These are phyloP conservation scores for Tetrapisispora namnaoensis DNA, from an alignment of 805 yeast genomes.

Conservation along the genomic window DNA sequence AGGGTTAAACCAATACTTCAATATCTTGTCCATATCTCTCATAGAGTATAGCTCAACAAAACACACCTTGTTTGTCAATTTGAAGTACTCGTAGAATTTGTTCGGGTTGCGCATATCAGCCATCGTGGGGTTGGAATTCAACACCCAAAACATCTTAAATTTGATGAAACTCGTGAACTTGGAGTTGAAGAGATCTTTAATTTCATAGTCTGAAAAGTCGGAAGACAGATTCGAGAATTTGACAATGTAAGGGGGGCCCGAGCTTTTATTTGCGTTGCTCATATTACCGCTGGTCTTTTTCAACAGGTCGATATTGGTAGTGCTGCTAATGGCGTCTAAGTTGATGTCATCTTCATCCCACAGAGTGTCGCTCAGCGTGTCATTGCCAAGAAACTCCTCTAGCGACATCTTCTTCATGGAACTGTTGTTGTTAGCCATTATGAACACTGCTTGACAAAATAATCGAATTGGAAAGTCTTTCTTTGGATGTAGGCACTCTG, in stretches of 20 bases:
- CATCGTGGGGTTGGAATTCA: constrained; percentile 53
- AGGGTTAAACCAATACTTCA: constrained; percentile 24
- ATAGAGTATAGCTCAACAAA: constrained; percentile 41
- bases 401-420: constrained; percentile 35
- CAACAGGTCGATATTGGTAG: constrained; percentile 24
- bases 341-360: constrained; percentile 30
- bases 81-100: constrained; percentile 48
- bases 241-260: constrained; percentile 52
- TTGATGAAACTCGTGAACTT: constrained; percentile 49
- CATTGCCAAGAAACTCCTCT: constrained; percentile 37
- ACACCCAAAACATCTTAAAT: constrained; percentile 52
- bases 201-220: constrained; percentile 37
- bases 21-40: constrained; percentile 29
- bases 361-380: constrained; percentile 30
- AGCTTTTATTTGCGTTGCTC: background rate
- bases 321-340: constrained; percentile 26
- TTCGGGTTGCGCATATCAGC: constrained; percentile 44
- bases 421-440: background rate
- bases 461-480: no score
- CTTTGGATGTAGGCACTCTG: no score
- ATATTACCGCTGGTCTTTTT: constrained; percentile 7
- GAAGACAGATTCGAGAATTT: constrained; percentile 54
- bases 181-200: constrained; percentile 53
- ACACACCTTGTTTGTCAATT: constrained; percentile 39
- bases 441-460: background rate